These are phyloP conservation scores for Leccinellum luteum DNA, from an alignment of 768 basidiomycete genomes.

Conservation along the genomic window DNA sequence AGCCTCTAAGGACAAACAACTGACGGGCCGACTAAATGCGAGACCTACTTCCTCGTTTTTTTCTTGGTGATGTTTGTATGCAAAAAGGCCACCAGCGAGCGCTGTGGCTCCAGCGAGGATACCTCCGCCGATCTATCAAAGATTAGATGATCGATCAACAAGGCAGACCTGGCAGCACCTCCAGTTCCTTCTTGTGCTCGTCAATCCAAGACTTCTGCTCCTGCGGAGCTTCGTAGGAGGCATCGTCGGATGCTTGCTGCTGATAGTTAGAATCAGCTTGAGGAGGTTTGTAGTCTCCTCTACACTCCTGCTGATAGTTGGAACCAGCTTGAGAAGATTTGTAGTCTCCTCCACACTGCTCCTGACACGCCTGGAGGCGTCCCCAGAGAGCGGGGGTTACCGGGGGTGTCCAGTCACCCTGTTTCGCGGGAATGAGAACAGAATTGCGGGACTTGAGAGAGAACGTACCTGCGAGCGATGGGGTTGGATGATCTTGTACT, in stretches of 20 bases:
- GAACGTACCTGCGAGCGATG: slow-evolving; percentile 61
- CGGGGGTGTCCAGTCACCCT: slow-evolving; percentile 70
- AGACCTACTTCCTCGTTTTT: slow-evolving; percentile 52
- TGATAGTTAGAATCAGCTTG: slow-evolving; percentile 3
- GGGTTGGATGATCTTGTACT: slow-evolving; percentile 70
- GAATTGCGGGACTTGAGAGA: not conserved
- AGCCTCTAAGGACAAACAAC: not conserved
- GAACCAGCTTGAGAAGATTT: slow-evolving; percentile 3
- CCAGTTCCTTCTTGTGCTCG: slow-evolving; percentile 55
- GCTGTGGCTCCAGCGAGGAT: slow-evolving; percentile 52
- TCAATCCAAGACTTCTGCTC: slow-evolving; percentile 59
- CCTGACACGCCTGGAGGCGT: slow-evolving; percentile 37
- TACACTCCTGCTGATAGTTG: slow-evolving; percentile 22
- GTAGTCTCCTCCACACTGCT: slow-evolving; percentile 21
- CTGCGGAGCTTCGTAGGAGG: slow-evolving; percentile 26
- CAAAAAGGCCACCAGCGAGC: slow-evolving; percentile 48
- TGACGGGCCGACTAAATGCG: not conserved
- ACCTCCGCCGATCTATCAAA: slow-evolving; percentile 60
- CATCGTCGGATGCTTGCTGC: slow-evolving; percentile 25
- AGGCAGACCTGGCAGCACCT: slow-evolving; percentile 35
- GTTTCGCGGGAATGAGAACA: slow-evolving; percentile 7
- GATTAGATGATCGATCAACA: slow-evolving; percentile 4
- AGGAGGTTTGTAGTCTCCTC: slow-evolving; percentile 14
- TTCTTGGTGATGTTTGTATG: slow-evolving; percentile 56
- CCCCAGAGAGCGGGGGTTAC: slow-evolving; percentile 69